Conservation (phyloP, 805 yeast species). For the Saccharomyces kudriavzevii region DNA sequence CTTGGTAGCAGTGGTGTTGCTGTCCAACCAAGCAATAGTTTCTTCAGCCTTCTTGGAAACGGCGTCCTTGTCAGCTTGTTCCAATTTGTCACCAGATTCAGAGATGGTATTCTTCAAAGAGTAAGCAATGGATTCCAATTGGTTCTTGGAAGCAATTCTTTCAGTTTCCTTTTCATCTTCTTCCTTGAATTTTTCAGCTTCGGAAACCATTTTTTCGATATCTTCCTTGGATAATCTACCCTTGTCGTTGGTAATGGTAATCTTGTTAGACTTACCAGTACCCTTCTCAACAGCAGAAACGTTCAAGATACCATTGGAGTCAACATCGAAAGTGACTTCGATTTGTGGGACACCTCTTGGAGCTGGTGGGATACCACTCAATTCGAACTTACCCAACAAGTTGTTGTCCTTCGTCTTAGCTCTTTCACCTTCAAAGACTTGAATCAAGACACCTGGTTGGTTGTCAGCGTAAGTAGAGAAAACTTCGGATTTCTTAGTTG, state of each 20-base stretch:
- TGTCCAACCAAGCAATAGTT: conserved; percentile 85
- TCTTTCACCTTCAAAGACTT: conserved; percentile 98
- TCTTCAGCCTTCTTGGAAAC: conserved; percentile 78
- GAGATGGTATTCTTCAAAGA: conserved; percentile 76
- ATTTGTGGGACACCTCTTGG: conserved; percentile 99
- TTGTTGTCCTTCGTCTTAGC: conserved; percentile 94
- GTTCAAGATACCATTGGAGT: conserved; percentile 95
- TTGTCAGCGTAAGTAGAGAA: conserved; percentile 98
- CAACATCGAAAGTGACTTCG: conserved; percentile 94
- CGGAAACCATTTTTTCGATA: conserved; percentile 94
- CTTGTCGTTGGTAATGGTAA: conserved; percentile 96
- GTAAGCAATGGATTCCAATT: conserved; percentile 92
- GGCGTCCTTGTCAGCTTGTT: conserved; percentile 61
- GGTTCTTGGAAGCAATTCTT: conserved; percentile 92
- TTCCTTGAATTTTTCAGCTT: conserved; percentile 96
- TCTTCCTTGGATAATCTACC: conserved; percentile 98
- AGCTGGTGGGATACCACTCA: conserved; percentile 95
- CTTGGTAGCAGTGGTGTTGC: conserved; percentile 81
- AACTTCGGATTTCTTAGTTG: conserved; percentile 96
- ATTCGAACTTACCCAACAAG: conserved; percentile 94
- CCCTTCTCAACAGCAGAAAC: conserved; percentile 97
- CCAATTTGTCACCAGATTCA: conserved; percentile 76
- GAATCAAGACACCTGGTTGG: conserved; percentile 99
- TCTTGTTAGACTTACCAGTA: conserved; percentile 95
- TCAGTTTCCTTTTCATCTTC: conserved; percentile 92